These are phyloP conservation scores for Leishmania amazonensis DNA, from an alignment of 208 protist genomes.

Conservation along the genomic window DNA sequence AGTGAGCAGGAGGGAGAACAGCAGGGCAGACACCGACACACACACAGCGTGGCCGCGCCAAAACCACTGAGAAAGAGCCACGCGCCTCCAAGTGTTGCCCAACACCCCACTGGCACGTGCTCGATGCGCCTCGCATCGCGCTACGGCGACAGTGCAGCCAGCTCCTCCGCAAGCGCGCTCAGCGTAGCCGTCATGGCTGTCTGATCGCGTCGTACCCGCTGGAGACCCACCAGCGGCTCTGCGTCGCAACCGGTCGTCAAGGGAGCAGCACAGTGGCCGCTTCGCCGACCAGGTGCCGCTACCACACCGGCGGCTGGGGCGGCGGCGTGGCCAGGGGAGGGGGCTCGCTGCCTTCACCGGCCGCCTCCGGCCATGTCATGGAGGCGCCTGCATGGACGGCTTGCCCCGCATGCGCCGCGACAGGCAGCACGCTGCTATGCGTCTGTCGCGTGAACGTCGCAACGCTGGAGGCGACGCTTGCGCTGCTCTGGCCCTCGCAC, in stretches of 20 bases:
- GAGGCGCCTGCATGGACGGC: too few relatives aligned
- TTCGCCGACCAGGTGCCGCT: not conserved
- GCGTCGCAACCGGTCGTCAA: not conserved
- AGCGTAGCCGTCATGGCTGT: constrained; percentile 18
- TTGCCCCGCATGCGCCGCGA: too few relatives aligned
- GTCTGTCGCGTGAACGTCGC: too few relatives aligned
- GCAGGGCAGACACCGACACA: not conserved
- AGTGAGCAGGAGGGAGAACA: not conserved
- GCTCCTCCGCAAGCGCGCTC: not conserved
- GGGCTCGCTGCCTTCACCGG: too few relatives aligned
- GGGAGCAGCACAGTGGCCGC: not conserved
- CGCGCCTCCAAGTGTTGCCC: not conserved
- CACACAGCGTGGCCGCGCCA: not conserved
- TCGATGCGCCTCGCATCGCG: not conserved
- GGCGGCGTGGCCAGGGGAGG: too few relatives aligned
- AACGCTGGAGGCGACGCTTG: too few relatives aligned
- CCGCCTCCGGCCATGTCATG: too few relatives aligned
- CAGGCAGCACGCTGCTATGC: too few relatives aligned
- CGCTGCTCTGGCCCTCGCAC: too few relatives aligned
- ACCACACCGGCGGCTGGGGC: too few relatives aligned
- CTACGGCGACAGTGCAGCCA: not conserved
- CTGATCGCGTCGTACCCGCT: constrained; percentile 19
- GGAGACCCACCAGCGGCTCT: constrained; percentile 14
- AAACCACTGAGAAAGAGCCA: not conserved
- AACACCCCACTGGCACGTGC: not conserved